Evolutionary conservation across 192 early-diverging fungal species (phyloP).

Genomic region (Kappamyces sp.): DNA sequence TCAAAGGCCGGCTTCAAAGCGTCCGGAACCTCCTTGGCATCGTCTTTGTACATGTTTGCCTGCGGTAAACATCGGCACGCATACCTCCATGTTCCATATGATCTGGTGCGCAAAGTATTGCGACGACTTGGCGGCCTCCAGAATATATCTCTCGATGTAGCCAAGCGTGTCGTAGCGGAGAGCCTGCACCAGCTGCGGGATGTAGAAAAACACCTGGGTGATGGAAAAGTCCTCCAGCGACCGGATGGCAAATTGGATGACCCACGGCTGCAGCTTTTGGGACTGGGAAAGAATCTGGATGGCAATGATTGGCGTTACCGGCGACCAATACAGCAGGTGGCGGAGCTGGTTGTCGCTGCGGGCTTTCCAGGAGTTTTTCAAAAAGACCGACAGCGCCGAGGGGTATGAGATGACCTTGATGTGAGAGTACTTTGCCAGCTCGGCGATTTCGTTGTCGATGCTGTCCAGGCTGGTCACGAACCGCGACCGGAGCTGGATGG

Average conservation of each 20-base stretch:
- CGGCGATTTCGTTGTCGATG: constrained; percentile 60
- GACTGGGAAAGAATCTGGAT: constrained; percentile 68
- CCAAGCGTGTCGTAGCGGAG: constrained; percentile 78
- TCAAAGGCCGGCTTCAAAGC: constrained; percentile 84
- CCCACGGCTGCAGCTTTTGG: constrained; percentile 73
- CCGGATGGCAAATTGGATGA: constrained; percentile 91
- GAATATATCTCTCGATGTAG: constrained; percentile 92
- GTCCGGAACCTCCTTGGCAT: constrained; percentile 52
- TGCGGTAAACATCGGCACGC: no score
- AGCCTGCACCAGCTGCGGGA: constrained; percentile 97
- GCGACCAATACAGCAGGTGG: constrained; percentile 77
- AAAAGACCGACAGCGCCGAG: constrained; percentile 66
- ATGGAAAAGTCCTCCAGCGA: constrained; percentile 85
- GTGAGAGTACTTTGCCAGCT: constrained; percentile 55
- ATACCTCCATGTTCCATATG: constrained; percentile 97
- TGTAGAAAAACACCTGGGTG: constrained; percentile 89
- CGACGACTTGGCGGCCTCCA: constrained; percentile 87
- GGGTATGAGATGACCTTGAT: constrained; percentile 64
- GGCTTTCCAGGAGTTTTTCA: constrained; percentile 48
- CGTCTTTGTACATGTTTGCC: constrained; percentile 82
- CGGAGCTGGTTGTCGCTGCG: constrained; percentile 31
- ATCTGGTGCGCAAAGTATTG: constrained; percentile 99
- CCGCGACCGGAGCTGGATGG: constrained; percentile 69
- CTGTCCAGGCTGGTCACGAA: constrained; percentile 60
- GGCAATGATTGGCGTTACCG: constrained; percentile 86